A percentile compares a stretch with the other conserved stretches of the same genome.
Conservation (phyloP, 306 rosid genomes). For the Dryas octopetala region DNA sequence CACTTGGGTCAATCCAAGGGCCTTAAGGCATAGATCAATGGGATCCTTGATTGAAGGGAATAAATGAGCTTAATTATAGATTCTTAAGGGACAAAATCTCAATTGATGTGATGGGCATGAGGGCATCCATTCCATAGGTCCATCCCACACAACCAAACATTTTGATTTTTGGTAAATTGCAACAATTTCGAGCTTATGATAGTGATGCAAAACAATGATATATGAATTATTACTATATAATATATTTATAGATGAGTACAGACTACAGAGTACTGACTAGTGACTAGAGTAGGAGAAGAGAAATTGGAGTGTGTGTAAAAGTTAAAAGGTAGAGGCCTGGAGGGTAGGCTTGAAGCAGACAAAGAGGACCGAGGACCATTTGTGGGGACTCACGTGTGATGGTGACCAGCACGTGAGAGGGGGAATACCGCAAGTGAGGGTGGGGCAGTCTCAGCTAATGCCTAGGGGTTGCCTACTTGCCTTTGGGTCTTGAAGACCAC, state of each 20-base stretch:
- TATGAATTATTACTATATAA: not conserved
- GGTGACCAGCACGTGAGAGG: not conserved
- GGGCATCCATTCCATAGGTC: too few relatives aligned
- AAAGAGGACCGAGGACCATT: not conserved
- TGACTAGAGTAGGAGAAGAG: not conserved
- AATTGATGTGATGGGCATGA: not conserved
- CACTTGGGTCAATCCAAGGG: slow-evolving; percentile 15
- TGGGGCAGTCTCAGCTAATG: not conserved
- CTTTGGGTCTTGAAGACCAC: too few relatives aligned
- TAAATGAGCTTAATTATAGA: not conserved
- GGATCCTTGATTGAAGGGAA: slow-evolving; percentile 29
- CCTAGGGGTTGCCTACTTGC: too few relatives aligned
- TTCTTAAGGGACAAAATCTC: not conserved
- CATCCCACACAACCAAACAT: too few relatives aligned
- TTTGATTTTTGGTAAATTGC: too few relatives aligned
- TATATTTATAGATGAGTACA: not conserved
- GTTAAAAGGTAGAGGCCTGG: not conserved
- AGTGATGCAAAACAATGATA: not conserved
- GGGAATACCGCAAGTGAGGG: not conserved
- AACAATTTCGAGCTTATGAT: not conserved
- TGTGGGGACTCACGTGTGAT: not conserved
- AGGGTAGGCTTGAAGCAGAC: not conserved
- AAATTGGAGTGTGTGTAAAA: not conserved
- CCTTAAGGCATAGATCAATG: not conserved
- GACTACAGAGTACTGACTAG: too few relatives aligned